A percentile compares a stretch with the other conserved stretches of the same genome.
Evolutionary conservation across 306 rosid genomes (phyloP).

Genomic region (Castanospermum australe): DNA sequence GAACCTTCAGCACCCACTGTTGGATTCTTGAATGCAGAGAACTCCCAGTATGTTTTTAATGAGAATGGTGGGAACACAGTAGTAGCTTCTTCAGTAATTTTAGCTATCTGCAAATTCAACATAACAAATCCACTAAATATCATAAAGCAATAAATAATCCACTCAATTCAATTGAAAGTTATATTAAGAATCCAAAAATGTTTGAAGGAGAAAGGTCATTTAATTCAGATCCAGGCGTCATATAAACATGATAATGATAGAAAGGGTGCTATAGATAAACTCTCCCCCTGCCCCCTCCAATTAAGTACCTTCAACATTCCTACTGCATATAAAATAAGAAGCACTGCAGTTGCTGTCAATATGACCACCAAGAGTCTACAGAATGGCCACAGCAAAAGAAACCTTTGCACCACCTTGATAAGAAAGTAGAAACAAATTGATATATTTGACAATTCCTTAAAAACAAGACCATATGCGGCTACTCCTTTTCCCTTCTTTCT

Average conservation of each 20-base stretch:
- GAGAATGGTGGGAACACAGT: slow-evolving; percentile 66
- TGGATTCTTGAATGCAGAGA: slow-evolving; percentile 66
- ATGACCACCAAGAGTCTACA: neutral
- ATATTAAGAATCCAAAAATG: neutral
- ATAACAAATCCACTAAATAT: neutral
- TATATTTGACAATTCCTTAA: neutral
- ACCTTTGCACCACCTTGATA: neutral
- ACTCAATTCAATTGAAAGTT: neutral
- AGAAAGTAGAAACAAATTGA: neutral
- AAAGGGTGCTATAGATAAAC: neutral
- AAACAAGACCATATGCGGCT: neutral
- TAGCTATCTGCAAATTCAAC: slow-evolving; percentile 58
- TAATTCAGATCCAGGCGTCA: neutral
- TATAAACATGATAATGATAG: neutral
- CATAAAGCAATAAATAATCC: neutral
- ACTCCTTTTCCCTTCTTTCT: neutral
- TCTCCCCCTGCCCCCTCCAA: neutral
- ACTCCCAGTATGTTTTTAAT: slow-evolving; percentile 78
- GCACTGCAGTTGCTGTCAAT: neutral
- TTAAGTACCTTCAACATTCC: neutral
- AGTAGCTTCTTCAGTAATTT: slow-evolving; percentile 64
- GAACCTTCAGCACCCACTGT: slow-evolving; percentile 73
- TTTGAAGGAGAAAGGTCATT: neutral
- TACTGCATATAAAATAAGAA: neutral
- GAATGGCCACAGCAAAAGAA: neutral